phyloP scores from a whole-genome alignment of 805 yeast genomes.

The Starmerella asiatica region DNA sequence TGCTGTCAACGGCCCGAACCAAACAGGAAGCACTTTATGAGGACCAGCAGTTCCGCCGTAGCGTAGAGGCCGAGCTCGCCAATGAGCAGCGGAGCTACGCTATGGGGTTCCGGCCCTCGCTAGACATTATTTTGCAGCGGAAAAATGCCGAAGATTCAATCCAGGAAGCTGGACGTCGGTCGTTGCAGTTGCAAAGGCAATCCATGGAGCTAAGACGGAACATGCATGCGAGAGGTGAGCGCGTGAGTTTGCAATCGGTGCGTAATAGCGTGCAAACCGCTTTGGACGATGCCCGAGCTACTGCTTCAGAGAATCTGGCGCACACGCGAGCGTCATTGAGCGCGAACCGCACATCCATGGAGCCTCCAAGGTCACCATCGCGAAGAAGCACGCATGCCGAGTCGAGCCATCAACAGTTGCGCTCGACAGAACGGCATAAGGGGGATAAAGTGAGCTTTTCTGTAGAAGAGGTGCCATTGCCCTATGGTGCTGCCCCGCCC shows the following conservation, averaged over 20 bases:
- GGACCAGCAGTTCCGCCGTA: constrained; percentile 48
- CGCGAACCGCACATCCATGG: not conserved
- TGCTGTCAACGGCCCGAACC: constrained; percentile 43
- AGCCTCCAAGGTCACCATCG: not conserved
- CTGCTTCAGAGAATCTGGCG: constrained; percentile 6
- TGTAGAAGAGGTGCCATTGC: not conserved
- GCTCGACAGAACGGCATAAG: too few species aligned
- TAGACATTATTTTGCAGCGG: constrained; percentile 16
- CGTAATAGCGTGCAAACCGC: constrained; percentile 6
- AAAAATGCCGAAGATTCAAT: constrained; percentile 16
- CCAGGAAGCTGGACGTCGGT: constrained; percentile 19
- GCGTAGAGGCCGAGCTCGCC: constrained; percentile 47
- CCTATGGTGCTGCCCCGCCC: not conserved
- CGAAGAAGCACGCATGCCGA: not conserved
- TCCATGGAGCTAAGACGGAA: not conserved
- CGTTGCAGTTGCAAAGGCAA: constrained; percentile 10
- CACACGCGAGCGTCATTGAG: constrained; percentile 4
- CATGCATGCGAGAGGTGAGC: not conserved
- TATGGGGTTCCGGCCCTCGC: constrained; percentile 10
- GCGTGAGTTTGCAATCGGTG: not conserved
- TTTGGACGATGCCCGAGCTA: constrained; percentile 4
- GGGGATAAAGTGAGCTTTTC: too few species aligned
- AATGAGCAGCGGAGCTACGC: constrained; percentile 8
- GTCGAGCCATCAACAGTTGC: not conserved
- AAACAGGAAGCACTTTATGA: constrained; percentile 52